A percentile compares a stretch with the other conserved stretches of the same genome.
Conservation (phyloP, 1,139 yeast genomes). For the Sugiyamaella japonica region DNA sequence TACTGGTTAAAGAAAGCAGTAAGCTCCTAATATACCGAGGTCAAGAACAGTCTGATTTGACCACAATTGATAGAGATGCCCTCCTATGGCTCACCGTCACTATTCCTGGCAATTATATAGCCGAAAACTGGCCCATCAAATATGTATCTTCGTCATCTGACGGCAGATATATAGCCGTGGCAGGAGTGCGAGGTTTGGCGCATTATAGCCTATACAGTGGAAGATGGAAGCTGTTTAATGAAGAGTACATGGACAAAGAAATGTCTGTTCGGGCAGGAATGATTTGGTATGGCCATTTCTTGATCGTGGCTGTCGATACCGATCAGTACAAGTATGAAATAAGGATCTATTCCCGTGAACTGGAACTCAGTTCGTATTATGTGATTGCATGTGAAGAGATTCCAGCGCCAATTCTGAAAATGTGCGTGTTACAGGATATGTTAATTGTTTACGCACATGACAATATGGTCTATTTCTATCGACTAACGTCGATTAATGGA, state of each 20-base stretch:
- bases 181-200: constrained; percentile 46
- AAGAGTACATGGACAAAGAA: constrained; percentile 41
- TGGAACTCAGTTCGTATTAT: constrained; percentile 37
- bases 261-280: constrained; percentile 46
- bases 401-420: constrained; percentile 35
- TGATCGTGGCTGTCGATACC: constrained; percentile 42
- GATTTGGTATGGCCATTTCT: constrained; percentile 44
- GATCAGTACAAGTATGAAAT: constrained; percentile 35
- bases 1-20: constrained; percentile 39
- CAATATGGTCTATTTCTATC: constrained; percentile 37
- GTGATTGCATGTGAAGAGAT: constrained; percentile 32
- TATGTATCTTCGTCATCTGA: constrained; percentile 42
- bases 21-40: constrained; percentile 44
- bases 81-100: constrained; percentile 44
- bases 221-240: constrained; percentile 44
- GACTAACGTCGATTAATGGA: constrained; percentile 18
- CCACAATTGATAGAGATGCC: constrained; percentile 43
- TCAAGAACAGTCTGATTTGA: constrained; percentile 41
- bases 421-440: constrained; percentile 35
- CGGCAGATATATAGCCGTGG: constrained; percentile 46
- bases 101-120: constrained; percentile 43
- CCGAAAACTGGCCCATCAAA: constrained; percentile 46
- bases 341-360: constrained; percentile 42
- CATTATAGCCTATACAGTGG: constrained; percentile 43
- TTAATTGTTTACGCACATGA: constrained; percentile 40